phyloP scores from a whole-genome alignment of 306 rosid species.

The Rosa lucieae region DNA sequence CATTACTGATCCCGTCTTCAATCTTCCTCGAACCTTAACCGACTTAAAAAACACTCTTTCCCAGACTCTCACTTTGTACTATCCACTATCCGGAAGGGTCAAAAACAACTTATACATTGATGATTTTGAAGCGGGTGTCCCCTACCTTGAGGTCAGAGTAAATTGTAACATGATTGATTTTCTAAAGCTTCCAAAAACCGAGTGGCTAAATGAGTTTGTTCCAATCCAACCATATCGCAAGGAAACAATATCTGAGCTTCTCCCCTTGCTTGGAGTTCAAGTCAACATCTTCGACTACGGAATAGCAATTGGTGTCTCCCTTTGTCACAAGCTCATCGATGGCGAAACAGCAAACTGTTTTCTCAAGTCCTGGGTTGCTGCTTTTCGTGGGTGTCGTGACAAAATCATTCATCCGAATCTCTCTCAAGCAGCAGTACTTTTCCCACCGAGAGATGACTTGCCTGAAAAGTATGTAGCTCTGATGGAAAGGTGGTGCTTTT shows the following conservation, averaged over 20 bases:
- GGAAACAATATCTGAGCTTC: slow-evolving; percentile 6
- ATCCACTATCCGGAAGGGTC: slow-evolving; percentile 46
- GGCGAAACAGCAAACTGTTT: slow-evolving; percentile 29
- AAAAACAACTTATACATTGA: slow-evolving; percentile 29
- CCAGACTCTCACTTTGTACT: neutral
- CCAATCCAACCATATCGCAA: slow-evolving; percentile 31
- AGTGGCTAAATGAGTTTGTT: slow-evolving; percentile 33
- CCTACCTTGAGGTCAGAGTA: slow-evolving; percentile 39
- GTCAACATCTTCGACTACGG: slow-evolving; percentile 46
- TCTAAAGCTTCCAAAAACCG: slow-evolving; percentile 26
- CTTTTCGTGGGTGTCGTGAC: slow-evolving; percentile 20
- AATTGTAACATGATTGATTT: slow-evolving; percentile 34
- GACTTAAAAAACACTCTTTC: neutral
- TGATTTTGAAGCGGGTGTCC: slow-evolving; percentile 42
- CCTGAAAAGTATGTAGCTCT: slow-evolving; percentile 12
- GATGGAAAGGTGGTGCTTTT: slow-evolving; percentile 11
- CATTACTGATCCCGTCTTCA: neutral
- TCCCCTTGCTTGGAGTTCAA: slow-evolving; percentile 41
- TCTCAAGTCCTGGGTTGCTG: slow-evolving; percentile 37
- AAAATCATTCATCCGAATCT: slow-evolving; percentile 32
- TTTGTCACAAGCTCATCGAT: slow-evolving; percentile 39
- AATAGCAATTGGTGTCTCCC: slow-evolving; percentile 41
- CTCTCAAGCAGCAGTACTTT: slow-evolving; percentile 12
- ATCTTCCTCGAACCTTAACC: neutral
- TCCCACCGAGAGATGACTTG: slow-evolving; percentile 35